Evolutionary conservation across 2,329 filamentous ascomycete genomes (phyloP).

Genomic region (Zymoseptoria tritici): DNA sequence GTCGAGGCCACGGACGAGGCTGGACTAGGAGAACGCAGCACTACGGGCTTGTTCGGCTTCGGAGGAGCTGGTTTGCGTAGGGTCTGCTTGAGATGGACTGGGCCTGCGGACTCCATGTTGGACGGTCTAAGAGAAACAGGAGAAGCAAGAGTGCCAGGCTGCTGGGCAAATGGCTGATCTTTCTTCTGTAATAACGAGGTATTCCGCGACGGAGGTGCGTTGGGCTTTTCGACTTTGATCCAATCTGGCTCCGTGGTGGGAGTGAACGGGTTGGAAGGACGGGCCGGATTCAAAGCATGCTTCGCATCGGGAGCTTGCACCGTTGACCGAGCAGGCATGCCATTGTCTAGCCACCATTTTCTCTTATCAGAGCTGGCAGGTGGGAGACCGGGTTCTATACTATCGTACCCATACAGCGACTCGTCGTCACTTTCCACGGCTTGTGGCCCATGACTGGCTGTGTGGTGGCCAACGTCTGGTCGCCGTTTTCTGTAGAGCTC

Average conservation of each 20-base stretch:
- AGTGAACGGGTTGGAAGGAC: constrained; percentile 75
- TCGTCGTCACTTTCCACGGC: constrained; percentile 66
- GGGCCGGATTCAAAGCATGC: constrained; percentile 62
- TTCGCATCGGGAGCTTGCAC: constrained; percentile 58
- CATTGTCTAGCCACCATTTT: constrained; percentile 60
- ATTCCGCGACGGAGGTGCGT: constrained; percentile 15
- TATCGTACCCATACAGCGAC: constrained; percentile 72
- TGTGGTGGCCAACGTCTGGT: constrained; percentile 57
- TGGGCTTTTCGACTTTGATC: constrained; percentile 48
- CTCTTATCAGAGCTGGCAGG: constrained; percentile 54
- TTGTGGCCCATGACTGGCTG: constrained; percentile 39
- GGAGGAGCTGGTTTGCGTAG: constrained; percentile 30
- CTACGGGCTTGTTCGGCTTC: constrained; percentile 28
- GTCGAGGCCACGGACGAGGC: constrained; percentile 14
- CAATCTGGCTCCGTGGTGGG: constrained; percentile 72
- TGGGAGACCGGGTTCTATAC: constrained; percentile 69
- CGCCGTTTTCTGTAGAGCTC: constrained; percentile 65
- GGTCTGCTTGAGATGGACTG: constrained; percentile 19
- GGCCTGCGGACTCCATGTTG: constrained; percentile 3
- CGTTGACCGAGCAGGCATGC: constrained; percentile 65
- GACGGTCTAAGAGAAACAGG: constrained; percentile 4
- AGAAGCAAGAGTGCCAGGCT: constrained; percentile 3
- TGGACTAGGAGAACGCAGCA: constrained; percentile 23
- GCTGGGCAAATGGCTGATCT: constrained; percentile 1
- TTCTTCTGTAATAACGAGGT: constrained; percentile 8